Conservation (phyloP, 2,329 filamentous ascomycete species). For the Aspergillus persii region DNA sequence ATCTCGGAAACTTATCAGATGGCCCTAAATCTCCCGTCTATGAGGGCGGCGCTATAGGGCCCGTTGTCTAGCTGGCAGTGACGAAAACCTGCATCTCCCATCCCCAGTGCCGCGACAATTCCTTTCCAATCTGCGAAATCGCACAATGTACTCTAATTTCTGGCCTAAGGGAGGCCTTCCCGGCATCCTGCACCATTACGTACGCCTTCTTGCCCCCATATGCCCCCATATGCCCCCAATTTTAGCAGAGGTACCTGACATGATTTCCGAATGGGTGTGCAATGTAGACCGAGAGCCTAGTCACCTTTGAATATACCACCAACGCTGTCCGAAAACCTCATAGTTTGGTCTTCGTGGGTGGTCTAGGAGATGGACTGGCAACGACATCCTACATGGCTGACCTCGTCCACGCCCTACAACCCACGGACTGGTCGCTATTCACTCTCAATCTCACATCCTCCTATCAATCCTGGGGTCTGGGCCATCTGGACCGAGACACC, state of each 20-base stretch:
- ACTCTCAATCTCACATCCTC: slow-evolving; percentile 53
- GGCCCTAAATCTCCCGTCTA: neutral
- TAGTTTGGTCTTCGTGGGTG: slow-evolving; percentile 58
- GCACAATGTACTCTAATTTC: slow-evolving; percentile 34
- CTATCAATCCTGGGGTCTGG: slow-evolving; percentile 55
- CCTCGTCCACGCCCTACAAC: slow-evolving; percentile 48
- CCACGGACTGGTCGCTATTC: slow-evolving; percentile 54
- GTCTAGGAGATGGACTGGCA: slow-evolving; percentile 57
- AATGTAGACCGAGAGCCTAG: slow-evolving; percentile 32
- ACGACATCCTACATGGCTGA: slow-evolving; percentile 54
- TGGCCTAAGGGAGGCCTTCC: slow-evolving; percentile 37
- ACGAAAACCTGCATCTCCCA: too few species aligned
- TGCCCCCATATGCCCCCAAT: neutral
- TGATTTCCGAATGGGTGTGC: neutral
- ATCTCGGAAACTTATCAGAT: slow-evolving; percentile 16
- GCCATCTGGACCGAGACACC: slow-evolving; percentile 53
- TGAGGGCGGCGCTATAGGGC: neutral
- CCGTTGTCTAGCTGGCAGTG: neutral
- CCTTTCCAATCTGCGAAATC: neutral
- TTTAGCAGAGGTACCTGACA: neutral
- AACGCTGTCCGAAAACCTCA: slow-evolving; percentile 36
- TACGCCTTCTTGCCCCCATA: slow-evolving; percentile 16
- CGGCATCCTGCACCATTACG: slow-evolving; percentile 38
- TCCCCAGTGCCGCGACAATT: neutral
- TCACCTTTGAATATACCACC: slow-evolving; percentile 42